phyloP scores from a whole-genome alignment of 768 basidiomycete genomes.

The Tricholomella constricta region DNA sequence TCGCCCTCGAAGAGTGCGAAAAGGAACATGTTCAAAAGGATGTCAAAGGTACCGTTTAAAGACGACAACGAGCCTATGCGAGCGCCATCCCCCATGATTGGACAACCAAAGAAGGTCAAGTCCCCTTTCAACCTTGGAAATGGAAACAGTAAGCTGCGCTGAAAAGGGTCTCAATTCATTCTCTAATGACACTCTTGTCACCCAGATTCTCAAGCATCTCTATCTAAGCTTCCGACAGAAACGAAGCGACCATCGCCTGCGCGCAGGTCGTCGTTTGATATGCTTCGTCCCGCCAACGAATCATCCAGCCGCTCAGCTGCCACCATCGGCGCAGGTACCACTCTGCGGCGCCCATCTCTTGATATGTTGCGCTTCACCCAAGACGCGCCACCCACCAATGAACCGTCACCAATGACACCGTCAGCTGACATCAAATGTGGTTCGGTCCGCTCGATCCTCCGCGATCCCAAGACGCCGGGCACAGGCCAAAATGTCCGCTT shows the following conservation, averaged over 20 bases:
- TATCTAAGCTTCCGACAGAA: constrained; percentile 22
- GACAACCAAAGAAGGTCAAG: constrained; percentile 57
- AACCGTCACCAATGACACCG: constrained; percentile 27
- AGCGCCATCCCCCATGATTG: constrained; percentile 39
- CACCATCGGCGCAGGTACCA: constrained; percentile 16
- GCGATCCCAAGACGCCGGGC: constrained; percentile 69
- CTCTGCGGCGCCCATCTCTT: constrained; percentile 37
- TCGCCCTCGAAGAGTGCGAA: constrained; percentile 53
- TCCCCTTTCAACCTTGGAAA: constrained; percentile 34
- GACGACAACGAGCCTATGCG: constrained; percentile 41
- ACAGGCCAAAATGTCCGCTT: constrained; percentile 82
- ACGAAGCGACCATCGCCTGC: constrained; percentile 16
- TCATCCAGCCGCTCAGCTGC: constrained; percentile 1
- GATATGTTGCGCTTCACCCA: constrained; percentile 36
- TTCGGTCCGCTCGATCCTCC: constrained; percentile 73
- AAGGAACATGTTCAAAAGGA: constrained; percentile 55
- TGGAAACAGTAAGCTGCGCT: constrained; percentile 35
- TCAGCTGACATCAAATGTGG: constrained; percentile 39
- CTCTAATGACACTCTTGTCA: background rate
- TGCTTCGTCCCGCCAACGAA: constrained; percentile 25
- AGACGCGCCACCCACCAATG: constrained; percentile 17
- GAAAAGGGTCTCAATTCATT: background rate
- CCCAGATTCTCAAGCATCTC: constrained; percentile 36
- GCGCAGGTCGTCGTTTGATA: constrained; percentile 36
- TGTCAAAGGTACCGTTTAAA: constrained; percentile 42